phyloP scores from a whole-genome alignment of 352 stramenopile species.

The Phytophthora aleatoria region DNA sequence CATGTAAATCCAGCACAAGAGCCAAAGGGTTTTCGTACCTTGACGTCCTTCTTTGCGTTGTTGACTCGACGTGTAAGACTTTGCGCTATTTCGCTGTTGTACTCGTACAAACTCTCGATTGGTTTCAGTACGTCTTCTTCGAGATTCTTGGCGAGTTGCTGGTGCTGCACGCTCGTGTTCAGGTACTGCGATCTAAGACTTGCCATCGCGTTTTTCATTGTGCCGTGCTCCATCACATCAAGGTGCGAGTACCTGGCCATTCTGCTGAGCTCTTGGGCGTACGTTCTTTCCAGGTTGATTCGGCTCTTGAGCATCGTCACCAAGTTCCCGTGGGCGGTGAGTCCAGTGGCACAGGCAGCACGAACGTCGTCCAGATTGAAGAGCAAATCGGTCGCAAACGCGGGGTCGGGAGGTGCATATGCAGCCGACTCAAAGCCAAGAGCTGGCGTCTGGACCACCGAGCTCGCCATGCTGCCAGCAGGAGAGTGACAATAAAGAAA shows the following conservation, averaged over 20 bases:
- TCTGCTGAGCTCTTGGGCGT: constrained; percentile 66
- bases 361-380: constrained; percentile 80
- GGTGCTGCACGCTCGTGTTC: constrained; percentile 85
- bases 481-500: not conserved
- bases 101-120: constrained; percentile 63
- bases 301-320: constrained; percentile 73
- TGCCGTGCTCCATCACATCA: constrained; percentile 60
- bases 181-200: constrained; percentile 75
- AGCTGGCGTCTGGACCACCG: not conserved
- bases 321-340: constrained; percentile 62
- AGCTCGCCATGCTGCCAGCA: constrained; percentile 1
- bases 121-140: constrained; percentile 80
- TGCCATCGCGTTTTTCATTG: constrained; percentile 59
- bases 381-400: constrained; percentile 78
- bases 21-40: constrained; percentile 31
- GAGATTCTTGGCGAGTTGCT: constrained; percentile 66
- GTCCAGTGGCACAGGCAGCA: constrained; percentile 42
- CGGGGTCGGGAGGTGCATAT: constrained; percentile 36
- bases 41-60: constrained; percentile 80
- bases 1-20: not conserved
- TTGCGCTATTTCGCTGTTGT: constrained; percentile 60
- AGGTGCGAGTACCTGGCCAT: constrained; percentile 67
- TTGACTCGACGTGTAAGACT: constrained; percentile 59
- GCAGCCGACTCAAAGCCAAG: not conserved
- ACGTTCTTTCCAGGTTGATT: constrained; percentile 73